Base-by-base conservation (phyloP, 441 rosid genomes). In the Isatis lusitanica region DNA sequence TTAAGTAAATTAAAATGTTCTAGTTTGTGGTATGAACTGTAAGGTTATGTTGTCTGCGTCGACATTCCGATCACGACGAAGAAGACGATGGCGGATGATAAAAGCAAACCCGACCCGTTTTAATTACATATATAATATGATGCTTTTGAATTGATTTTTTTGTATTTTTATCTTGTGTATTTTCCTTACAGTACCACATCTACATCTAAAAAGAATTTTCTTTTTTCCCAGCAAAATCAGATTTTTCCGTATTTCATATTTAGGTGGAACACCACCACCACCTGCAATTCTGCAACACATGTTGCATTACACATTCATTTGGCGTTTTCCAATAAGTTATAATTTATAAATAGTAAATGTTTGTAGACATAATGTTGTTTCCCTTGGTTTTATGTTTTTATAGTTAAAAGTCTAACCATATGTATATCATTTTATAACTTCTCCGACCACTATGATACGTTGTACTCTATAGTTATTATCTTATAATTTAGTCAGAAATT, bases 191-290 rank as follows among this genome's bases (percentile, higher is more conserved):
- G 43, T 50, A 66, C 63, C 68, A 40, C 4, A 74, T 21, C 28
- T 26, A 26, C 68, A 68, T 31, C 68, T 51, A 60, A 21, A 52
- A 33, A 61, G 42, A 75, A 68, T 12, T 26, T 26, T 26, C 3
- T 26, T 62, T 74, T 43, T 16, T 26, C 42, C 48, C 69, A 74
- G 50, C 51, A 75, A 68, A 61, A 68, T 52, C 58, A 61, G 63
- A 69, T 31, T 10, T 67, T 51, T 16, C 43, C 39, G 53, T 67
- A 16, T 10, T 24, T 59, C 68, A 40, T 60, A 33, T 40, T 33
- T 9, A 28, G 15, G 78, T 74, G 78, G 78, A 68, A 52, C 78
- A 68, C 78, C 78, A 74, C 78, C 68, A 50, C 68, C 53, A 35
- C 73, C 62, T 67, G 73, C 52, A 53, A 67, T 43, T 53, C 73